Evolutionary conservation across 2,329 filamentous ascomycete genomes (phyloP), one percentile per base, ranked within the genome.

Genomic region (Pseudonectria foliicola): DNA sequence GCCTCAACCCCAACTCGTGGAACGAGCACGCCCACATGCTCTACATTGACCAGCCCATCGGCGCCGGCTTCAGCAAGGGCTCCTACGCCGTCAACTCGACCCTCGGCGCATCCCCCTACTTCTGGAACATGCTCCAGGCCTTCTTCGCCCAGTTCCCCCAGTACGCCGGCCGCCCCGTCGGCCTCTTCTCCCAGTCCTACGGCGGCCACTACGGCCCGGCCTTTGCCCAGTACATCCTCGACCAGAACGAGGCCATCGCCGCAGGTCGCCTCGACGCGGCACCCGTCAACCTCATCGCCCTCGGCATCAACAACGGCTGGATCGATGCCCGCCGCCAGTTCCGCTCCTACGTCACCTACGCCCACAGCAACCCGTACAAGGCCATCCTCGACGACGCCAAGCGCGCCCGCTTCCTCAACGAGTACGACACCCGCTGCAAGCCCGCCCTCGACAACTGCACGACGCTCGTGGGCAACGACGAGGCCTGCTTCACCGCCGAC

Each of bases 11-110:
- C 0, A 77, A 71, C 59, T 75, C 75, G 1, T 82, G 76, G 73
- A 78, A 75, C 40, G 73, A 75, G 45, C 67, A 73, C 15, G 72
- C 70, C 42, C 82, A 82, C 44, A 74, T 83, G 69, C 70, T 85
- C 12, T 85, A 81, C 56, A 74, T 85, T 45, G 80, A 85, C 46
- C 73, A 85, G 54, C 82, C 63, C 4, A 54, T 62, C 44, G 51
- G 51, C 25, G 29, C 43, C 12, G 56, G 56, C 28, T 59, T 46
- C 42, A 55, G 33, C 37, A 50, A 18, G 18, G 56, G 56, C 29
- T 51, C 43, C n/a, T 39, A 49, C 25, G 42, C 48, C 18, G 40
- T 41, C 25, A 53, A 56, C 49, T 49, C 52, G 12, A 55, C 54
- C 13, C 31, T 41, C 26, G 43, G 63, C 52, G 55, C 55, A 11